phyloP scores from a whole-genome alignment of 1,139 yeast species.

The Sugiyamaella grinbergsii region DNA sequence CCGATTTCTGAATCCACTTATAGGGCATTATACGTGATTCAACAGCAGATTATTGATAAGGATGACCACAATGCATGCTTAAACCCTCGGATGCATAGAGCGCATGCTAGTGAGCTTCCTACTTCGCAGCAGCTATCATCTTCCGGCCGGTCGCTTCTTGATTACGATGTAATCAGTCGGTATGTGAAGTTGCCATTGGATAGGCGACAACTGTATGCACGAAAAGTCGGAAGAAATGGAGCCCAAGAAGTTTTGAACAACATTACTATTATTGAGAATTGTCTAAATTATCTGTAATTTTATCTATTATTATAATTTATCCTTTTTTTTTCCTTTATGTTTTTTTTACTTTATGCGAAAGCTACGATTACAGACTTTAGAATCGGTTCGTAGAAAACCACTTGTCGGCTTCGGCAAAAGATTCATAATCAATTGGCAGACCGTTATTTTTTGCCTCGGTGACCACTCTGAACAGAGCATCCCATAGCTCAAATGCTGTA shows the following conservation, averaged over 20 bases:
- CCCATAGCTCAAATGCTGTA: conserved; percentile 49
- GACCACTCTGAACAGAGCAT: conserved; percentile 36
- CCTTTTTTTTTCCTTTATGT: not conserved
- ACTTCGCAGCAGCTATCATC: conserved; percentile 21
- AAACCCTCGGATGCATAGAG: conserved; percentile 58
- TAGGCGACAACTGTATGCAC: conserved; percentile 36
- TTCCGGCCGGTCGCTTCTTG: conserved; percentile 32
- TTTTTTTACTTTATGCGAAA: too few species aligned
- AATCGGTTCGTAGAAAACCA: conserved; percentile 43
- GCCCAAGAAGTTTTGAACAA: conserved; percentile 35
- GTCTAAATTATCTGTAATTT: conserved; percentile 29
- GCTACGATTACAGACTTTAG: too few species aligned
- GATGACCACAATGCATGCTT: conserved; percentile 75
- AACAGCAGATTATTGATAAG: conserved; percentile 82
- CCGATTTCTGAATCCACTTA: conserved; percentile 77
- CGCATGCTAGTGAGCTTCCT: conserved; percentile 24
- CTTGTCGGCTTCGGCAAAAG: conserved; percentile 48
- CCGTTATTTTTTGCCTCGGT: conserved; percentile 43
- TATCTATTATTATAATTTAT: not conserved
- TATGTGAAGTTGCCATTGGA: conserved; percentile 33
- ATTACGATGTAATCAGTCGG: conserved; percentile 34
- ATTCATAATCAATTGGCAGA: conserved; percentile 44
- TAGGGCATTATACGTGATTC: conserved; percentile 79
- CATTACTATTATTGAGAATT: conserved; percentile 28
- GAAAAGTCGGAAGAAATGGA: conserved; percentile 42